Evolutionary conservation across 129 eudicot species (phyloP).

Genomic region (Cynara cardunculus): DNA sequence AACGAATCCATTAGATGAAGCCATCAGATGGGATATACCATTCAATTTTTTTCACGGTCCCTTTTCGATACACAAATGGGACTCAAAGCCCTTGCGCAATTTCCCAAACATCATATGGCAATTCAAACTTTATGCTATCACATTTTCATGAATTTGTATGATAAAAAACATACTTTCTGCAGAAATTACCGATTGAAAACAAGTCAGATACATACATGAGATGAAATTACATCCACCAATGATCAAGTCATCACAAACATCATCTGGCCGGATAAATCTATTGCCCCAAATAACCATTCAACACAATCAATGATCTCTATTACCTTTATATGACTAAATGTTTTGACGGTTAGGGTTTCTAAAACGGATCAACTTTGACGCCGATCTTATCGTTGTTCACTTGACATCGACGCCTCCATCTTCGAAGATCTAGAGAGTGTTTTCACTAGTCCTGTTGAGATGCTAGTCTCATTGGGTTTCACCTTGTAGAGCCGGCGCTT

Average conservation of each 20-base stretch:
- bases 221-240: background rate
- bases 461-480: background rate
- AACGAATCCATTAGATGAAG: background rate
- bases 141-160: background rate
- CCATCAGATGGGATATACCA: conserved; percentile 68
- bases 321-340: conserved; percentile 17
- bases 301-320: background rate
- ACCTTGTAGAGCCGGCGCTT: background rate
- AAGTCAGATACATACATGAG: background rate
- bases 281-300: background rate
- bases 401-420: background rate
- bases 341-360: conserved; percentile 8
- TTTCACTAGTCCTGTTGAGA: background rate
- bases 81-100: conserved; percentile 94
- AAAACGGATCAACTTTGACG: background rate
- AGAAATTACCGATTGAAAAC: background rate
- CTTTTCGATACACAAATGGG: conserved; percentile 36
- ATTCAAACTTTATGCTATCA: background rate
- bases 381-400: background rate
- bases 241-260: background rate
- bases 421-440: conserved; percentile 6
- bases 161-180: background rate
- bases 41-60: conserved; percentile 37
- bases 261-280: background rate
- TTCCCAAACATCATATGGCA: conserved; percentile 78